phyloP scores from a whole-genome alignment of 306 rosid genomes.

The Albizia julibrissin region DNA sequence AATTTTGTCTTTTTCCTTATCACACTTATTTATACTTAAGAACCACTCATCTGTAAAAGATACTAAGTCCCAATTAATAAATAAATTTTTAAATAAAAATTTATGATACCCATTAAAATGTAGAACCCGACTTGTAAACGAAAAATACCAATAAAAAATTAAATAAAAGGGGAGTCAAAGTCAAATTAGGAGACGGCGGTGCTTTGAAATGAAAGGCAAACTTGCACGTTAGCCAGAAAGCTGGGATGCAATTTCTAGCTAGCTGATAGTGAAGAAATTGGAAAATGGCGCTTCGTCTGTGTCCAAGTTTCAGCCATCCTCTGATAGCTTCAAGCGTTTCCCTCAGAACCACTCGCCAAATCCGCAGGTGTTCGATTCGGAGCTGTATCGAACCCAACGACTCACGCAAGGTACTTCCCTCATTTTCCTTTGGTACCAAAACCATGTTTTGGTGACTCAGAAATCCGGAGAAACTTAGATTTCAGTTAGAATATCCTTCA shows the following conservation, averaged over 20 bases:
- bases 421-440: background rate
- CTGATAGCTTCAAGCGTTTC: constrained; percentile 38
- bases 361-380: constrained; percentile 44
- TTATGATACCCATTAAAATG: no score
- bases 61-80: no score
- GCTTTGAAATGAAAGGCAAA: background rate
- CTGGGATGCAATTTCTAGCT: background rate
- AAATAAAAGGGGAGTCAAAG: background rate
- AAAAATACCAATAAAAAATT: background rate
- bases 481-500: background rate
- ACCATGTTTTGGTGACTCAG: constrained; percentile 3
- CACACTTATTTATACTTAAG: no score
- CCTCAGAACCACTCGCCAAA: constrained; percentile 11
- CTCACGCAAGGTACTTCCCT: constrained; percentile 58
- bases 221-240: background rate
- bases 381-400: constrained; percentile 39
- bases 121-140: background rate
- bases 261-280: background rate
- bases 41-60: no score
- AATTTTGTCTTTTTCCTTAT: no score
- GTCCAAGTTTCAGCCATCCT: constrained; percentile 44
- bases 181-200: background rate
- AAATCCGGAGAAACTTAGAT: background rate
- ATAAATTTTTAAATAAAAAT: no score
- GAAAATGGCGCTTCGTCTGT: constrained; percentile 60